Evolutionary conservation across 257 asterid species (phyloP).

Genomic region (Fraxinus anomala): DNA sequence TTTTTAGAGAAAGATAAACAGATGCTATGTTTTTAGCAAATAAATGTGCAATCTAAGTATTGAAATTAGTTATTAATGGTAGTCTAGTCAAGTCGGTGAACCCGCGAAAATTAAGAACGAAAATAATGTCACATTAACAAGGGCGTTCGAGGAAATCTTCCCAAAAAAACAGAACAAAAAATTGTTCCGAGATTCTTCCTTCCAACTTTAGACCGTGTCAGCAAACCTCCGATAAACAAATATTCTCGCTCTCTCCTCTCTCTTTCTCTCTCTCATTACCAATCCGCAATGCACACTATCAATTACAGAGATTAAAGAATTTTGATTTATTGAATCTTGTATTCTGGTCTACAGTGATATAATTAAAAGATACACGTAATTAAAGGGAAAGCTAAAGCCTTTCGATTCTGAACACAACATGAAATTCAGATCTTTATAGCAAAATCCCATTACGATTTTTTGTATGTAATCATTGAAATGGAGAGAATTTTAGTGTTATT

Average conservation of each 20-base stretch:
- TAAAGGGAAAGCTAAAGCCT: not conserved
- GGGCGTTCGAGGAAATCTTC: not conserved
- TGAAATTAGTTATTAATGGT: not conserved
- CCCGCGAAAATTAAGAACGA: not conserved
- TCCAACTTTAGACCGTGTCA: not conserved
- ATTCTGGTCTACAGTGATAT: not conserved
- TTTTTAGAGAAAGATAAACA: too few species aligned
- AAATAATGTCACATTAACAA: not conserved
- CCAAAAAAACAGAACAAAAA: not conserved
- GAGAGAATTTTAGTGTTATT: constrained; percentile 26
- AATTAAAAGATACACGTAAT: not conserved
- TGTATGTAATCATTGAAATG: constrained; percentile 39
- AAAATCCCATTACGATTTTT: not conserved
- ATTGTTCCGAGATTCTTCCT: not conserved
- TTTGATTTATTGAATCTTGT: not conserved
- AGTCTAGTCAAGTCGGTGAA: too few species aligned
- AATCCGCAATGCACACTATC: not conserved
- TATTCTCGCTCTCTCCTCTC: not conserved
- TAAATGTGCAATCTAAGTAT: too few species aligned
- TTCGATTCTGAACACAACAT: not conserved
- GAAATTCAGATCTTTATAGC: not conserved
- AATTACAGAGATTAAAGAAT: not conserved
- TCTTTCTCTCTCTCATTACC: not conserved
- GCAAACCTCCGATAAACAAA: not conserved
- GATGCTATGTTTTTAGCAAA: too few species aligned